Conservation (phyloP, 2,329 filamentous ascomycete genomes). For the Xylariaceae sp. region DNA sequence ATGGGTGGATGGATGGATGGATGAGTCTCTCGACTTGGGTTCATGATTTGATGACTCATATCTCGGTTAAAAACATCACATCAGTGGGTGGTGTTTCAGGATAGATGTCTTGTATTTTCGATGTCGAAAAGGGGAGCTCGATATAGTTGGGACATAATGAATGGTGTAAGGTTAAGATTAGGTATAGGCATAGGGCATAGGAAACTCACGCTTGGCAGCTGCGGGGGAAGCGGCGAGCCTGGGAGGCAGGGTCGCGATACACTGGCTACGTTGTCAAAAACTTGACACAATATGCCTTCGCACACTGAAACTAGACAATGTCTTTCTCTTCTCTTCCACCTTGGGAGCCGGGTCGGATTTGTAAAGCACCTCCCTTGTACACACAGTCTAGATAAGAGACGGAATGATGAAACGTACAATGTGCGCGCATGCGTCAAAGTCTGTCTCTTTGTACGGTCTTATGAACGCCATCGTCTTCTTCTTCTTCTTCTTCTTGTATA, state of each 20-base stretch:
- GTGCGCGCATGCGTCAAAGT: conserved; percentile 37
- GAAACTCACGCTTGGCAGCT: conserved; percentile 22
- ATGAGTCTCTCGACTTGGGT: too few species aligned
- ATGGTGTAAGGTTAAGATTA: too few species aligned
- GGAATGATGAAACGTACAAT: conserved; percentile 30
- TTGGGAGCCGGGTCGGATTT: background rate
- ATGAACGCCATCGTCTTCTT: conserved; percentile 48
- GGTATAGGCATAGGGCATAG: background rate
- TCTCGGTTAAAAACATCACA: too few species aligned
- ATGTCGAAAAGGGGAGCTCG: too few species aligned
- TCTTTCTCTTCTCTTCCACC: background rate
- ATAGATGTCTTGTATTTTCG: too few species aligned
- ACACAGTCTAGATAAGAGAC: background rate
- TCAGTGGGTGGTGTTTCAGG: too few species aligned
- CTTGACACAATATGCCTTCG: too few species aligned
- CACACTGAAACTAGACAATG: too few species aligned
- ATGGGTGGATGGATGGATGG: too few species aligned
- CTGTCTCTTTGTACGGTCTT: conserved; percentile 34
- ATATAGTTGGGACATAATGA: too few species aligned
- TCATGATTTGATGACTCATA: too few species aligned
- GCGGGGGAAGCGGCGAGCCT: conserved; percentile 34
- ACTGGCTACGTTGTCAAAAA: conserved; percentile 32
- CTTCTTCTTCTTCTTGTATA: too few species aligned
- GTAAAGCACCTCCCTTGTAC: background rate
- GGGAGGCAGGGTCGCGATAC: conserved; percentile 42